Percentiles rank a stretch among this genome's conserved stretches.
phyloP scores from a whole-genome alignment of 768 basidiomycete species.

The Myochromella boudieri region DNA sequence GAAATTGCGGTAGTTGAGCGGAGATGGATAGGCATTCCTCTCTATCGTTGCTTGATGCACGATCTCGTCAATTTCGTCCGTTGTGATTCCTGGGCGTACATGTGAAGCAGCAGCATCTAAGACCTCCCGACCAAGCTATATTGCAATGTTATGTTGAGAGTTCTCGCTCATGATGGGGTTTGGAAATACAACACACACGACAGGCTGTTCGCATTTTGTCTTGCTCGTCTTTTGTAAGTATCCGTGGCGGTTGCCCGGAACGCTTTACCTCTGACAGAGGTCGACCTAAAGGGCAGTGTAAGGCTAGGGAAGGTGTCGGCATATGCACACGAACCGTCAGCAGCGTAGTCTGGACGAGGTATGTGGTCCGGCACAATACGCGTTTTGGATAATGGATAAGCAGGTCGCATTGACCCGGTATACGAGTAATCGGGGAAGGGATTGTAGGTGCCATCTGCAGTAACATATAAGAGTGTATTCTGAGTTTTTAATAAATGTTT shows the following conservation, averaged over 20 bases:
- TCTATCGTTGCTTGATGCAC: conserved; percentile 92
- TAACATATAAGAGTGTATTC: background rate
- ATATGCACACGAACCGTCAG: conserved; percentile 37
- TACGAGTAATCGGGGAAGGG: conserved; percentile 77
- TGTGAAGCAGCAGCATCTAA: conserved; percentile 87
- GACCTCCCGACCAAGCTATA: conserved; percentile 86
- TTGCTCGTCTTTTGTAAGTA: conserved; percentile 73
- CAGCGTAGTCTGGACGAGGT: conserved; percentile 84
- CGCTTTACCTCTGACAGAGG: conserved; percentile 59
- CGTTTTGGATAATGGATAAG: conserved; percentile 83
- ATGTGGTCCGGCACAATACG: conserved; percentile 83
- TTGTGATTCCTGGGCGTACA: conserved; percentile 89
- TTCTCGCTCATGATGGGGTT: background rate
- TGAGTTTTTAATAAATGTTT: conserved; percentile 15
- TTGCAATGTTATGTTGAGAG: conserved; percentile 3
- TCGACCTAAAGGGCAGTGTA: conserved; percentile 39
- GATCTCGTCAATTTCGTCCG: conserved; percentile 91
- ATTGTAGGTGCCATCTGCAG: conserved; percentile 74
- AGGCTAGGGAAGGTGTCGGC: conserved; percentile 12
- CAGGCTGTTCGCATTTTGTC: conserved; percentile 89
- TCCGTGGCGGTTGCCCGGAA: conserved; percentile 60
- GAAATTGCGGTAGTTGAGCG: conserved; percentile 86
- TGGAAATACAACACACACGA: conserved; percentile 52
- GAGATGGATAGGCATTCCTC: conserved; percentile 90
- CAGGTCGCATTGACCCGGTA: conserved; percentile 77